Evolutionary conservation across 768 basidiomycete species (phyloP), one percentile per base, ranked within the genome.

Genomic region (Calocybe cyanea): DNA sequence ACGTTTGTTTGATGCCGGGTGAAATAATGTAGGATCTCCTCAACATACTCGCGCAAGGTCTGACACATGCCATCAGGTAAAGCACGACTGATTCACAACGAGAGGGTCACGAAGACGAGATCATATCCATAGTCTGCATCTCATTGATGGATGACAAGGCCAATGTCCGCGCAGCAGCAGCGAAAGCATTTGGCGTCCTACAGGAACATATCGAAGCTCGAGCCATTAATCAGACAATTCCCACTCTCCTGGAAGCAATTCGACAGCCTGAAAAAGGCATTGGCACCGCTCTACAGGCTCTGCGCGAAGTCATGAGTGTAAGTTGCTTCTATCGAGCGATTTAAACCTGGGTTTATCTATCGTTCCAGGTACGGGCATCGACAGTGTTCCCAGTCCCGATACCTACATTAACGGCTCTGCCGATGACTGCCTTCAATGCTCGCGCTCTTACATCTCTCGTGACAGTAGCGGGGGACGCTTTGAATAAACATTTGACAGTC

Each of bases 381-480:
- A 92, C 89, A 8, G 93, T 98, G 31, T 98, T 98, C 89, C 96
- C 96, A 0, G 89, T 97, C 15, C 72, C 98, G 45, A 91, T 99
- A 47, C 96, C 94, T 0, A 95, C 93, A 1, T 71, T 99, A 49
- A 93, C 89, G 32, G 80, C 87, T 4, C 78, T 78, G 6, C 96
- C 94, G 0, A 95, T 98, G 80, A 83, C 93, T 2, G 81, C 86
- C 7, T 98, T 97, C 83, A 98, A 98, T 59, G 91, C 89, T 14
- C 83, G 85, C 4, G 96, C 95, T 1, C 70, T 98, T 8, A 87
- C 85, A 2, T 85, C 93, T 0, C 75, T 99, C 30, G 92, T 98
- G 11, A 87, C 89, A 0, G 96, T 98, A 9, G 96, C 96, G 31
- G 95, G 96, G 2, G 78, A 76, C 43, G 92, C 96, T 0, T 69